Base-by-base conservation (phyloP, 345 rosid species). In the Passiflora organensis region DNA sequence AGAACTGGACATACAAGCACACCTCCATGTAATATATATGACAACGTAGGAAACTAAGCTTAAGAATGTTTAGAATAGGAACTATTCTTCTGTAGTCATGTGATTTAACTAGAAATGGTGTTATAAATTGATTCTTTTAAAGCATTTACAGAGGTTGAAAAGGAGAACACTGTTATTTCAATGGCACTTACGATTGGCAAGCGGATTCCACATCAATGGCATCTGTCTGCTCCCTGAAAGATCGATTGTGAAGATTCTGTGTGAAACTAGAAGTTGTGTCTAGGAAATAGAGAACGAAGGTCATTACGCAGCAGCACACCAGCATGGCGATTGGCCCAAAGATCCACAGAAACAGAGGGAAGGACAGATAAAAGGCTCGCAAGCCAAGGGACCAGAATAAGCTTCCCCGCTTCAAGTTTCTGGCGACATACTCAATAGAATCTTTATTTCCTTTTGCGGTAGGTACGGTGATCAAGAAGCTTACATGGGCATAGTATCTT, bases 271-370 rank as follows among this genome's bases (percentile, higher is more conserved):
- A 73, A 2, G 96, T 82, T 43, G 95, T 91, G 60, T 91, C 96
- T 80, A 91, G 66, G 78, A 88, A 88, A 67, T 88, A 88, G 9
- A 86, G 84, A 71, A 82, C 56, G 13, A 62, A 73, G 1, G 77
- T 72, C 85, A 91, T 81, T 34, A 75, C 6, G 62, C 78, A 71
- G 66, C 91, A 76, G 66, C 95, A 91, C 6, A 73, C 72, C 63
- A 91, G 76, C 98, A 91, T 88, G 0, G 98, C 95, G 49, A 86
- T 86, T 0, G 96, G 96, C 18, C 96, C 96, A 9, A 91, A 91
- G 59, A 75, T 78, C 98, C 96, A 91, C 13, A 91, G 63, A 69
- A 91, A 82, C 43, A 91, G 81, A 22, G 98, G 93, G 76, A 91
- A 88, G 5, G 98, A 88, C 59, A 91, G 43, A 62, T 88, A 85